These are phyloP conservation scores for Coccomyxa sp. DNA, from an alignment of 139 green algal genomes.

Conservation along the genomic window DNA sequence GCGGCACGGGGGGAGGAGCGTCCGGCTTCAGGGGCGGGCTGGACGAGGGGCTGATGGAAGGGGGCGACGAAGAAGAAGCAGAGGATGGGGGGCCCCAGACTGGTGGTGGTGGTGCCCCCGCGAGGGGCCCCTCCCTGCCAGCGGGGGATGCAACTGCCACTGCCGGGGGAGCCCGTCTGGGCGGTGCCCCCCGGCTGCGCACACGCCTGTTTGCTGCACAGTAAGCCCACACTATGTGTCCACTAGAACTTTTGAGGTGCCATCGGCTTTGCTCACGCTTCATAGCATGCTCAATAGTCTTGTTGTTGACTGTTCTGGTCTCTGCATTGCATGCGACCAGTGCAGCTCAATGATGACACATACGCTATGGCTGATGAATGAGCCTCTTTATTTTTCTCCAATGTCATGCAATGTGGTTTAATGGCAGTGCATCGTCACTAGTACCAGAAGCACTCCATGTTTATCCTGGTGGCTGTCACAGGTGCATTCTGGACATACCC, in stretches of 20 bases:
- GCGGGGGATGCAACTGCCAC: neutral
- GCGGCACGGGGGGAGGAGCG: neutral
- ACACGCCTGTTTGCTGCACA: constrained; percentile 76
- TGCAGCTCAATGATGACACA: too few species aligned
- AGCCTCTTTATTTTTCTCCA: too few species aligned
- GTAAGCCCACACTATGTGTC: constrained; percentile 32
- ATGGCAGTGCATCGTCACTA: neutral
- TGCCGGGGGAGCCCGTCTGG: neutral
- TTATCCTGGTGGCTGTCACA: neutral
- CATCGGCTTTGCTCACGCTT: too few species aligned
- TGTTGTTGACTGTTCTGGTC: too few species aligned
- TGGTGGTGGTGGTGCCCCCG: neutral
- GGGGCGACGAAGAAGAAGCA: neutral
- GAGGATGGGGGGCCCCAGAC: neutral
- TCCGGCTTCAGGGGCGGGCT: neutral
- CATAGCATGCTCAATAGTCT: too few species aligned
- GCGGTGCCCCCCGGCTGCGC: constrained; percentile 53
- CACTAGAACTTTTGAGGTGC: constrained; percentile 20
- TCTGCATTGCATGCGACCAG: too few species aligned
- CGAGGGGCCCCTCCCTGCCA: neutral
- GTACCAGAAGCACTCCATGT: neutral
- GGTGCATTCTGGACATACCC: constrained; percentile 61
- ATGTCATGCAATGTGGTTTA: neutral
- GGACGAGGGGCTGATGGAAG: neutral
- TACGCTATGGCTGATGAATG: too few species aligned